Evolutionary conservation across 257 asterid species (phyloP).

Genomic region (Apocynum venetum): DNA sequence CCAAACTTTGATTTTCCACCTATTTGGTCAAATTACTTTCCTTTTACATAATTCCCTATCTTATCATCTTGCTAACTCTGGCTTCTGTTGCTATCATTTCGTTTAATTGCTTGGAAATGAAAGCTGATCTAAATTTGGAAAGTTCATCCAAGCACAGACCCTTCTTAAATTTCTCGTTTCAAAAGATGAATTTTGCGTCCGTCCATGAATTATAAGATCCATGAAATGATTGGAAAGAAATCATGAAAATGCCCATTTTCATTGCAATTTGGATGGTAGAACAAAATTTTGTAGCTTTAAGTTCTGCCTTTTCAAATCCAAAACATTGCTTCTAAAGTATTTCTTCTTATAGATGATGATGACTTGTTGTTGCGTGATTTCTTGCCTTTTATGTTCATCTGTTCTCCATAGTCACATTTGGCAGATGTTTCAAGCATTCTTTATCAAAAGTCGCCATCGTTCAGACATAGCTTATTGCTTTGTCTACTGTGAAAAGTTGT

Average conservation of each 20-base stretch:
- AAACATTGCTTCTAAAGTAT: neutral
- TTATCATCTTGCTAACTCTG: too few species aligned
- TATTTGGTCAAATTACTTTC: too few species aligned
- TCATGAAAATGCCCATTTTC: neutral
- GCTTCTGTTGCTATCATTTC: too few species aligned
- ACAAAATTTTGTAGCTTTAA: neutral
- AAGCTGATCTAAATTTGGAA: too few species aligned
- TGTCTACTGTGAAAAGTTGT: neutral
- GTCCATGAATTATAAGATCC: neutral
- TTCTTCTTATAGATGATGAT: too few species aligned
- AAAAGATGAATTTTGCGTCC: too few species aligned
- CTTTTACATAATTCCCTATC: too few species aligned
- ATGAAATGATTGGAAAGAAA: neutral
- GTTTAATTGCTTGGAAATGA: too few species aligned
- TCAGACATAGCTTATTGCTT: neutral
- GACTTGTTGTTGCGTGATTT: neutral
- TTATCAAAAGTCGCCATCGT: neutral
- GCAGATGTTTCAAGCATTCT: constrained; percentile 1
- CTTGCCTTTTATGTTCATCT: neutral
- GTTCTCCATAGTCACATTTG: neutral
- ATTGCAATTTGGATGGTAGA: neutral
- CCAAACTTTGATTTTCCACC: too few species aligned
- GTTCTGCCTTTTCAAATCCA: neutral
- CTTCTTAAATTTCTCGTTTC: too few species aligned
- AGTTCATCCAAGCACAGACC: too few species aligned